These are phyloP conservation scores for Diaporthe sp. DNA, from an alignment of 2,329 filamentous ascomycete species.

Conservation along the genomic window DNA sequence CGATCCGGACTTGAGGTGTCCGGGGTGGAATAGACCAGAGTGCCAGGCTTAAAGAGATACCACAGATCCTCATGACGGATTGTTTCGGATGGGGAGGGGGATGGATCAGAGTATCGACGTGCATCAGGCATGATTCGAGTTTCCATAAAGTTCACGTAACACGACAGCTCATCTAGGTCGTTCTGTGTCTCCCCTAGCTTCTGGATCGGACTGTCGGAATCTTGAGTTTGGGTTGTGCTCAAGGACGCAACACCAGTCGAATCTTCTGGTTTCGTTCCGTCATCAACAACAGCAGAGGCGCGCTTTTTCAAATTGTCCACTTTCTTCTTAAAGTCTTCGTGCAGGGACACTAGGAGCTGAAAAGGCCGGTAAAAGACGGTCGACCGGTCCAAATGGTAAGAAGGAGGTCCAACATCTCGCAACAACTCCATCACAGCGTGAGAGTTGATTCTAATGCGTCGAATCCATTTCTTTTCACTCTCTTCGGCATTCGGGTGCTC, in stretches of 20 bases:
- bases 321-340: not conserved
- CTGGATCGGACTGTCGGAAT: accelerated
- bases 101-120: not conserved
- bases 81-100: accelerated
- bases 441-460: conserved; percentile 6
- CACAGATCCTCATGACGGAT: conserved; percentile 4
- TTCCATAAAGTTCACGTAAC: conserved; percentile 27
- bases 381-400: not conserved
- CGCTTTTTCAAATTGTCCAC: not conserved
- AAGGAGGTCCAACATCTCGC: not conserved
- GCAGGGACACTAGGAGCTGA: not conserved
- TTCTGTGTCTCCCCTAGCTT: accelerated
- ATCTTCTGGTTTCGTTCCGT: not conserved
- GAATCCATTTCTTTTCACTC: not conserved
- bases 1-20: accelerated
- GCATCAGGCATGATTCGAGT: not conserved
- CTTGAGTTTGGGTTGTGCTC: accelerated
- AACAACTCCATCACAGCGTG: not conserved
- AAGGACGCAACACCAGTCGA: accelerated
- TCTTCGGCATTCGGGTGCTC: too few species aligned
- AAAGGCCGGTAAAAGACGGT: not conserved
- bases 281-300: accelerated
- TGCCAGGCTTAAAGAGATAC: conserved; percentile 6
- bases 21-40: not conserved
- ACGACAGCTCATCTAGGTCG: not conserved